Conservation (phyloP, 2,329 filamentous ascomycete genomes). For the Pseudogymnoascus sp. region DNA sequence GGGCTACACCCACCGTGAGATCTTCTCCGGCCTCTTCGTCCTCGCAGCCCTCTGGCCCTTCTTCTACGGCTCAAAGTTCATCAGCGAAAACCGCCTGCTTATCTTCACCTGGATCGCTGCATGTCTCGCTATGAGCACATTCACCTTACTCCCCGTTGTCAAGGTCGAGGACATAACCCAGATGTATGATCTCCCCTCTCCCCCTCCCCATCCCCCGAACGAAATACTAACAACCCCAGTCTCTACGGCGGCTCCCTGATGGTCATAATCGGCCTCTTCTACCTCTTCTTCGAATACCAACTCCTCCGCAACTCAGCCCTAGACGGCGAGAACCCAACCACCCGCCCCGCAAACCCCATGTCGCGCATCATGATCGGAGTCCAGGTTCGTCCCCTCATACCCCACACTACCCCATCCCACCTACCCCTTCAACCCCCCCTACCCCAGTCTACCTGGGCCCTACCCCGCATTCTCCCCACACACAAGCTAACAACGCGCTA, state of each 20-base stretch:
- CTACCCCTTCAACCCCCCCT: not conserved
- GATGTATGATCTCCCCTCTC: conserved; percentile 48
- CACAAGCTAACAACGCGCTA: conserved; percentile 36
- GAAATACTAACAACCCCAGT: conserved; percentile 35
- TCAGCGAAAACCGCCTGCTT: conserved; percentile 57
- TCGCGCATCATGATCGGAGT: conserved; percentile 55
- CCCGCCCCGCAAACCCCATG: conserved; percentile 36
- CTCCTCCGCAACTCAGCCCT: conserved; percentile 23
- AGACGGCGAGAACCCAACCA: conserved; percentile 17
- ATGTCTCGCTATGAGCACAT: conserved; percentile 78
- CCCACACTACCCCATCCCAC: conserved; percentile 6
- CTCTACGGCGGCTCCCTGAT: conserved; percentile 71
- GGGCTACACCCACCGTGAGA: conserved; percentile 84
- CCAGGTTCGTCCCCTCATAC: conserved; percentile 39
- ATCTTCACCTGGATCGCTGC: conserved; percentile 65
- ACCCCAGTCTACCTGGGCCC: not conserved
- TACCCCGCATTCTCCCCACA: not conserved
- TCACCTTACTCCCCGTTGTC: conserved; percentile 79
- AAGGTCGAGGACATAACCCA: conserved; percentile 71
- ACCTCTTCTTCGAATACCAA: conserved; percentile 68
- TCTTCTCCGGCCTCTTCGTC: conserved; percentile 74
- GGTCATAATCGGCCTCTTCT: conserved; percentile 65
- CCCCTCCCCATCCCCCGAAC: not conserved
- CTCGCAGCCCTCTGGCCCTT: conserved; percentile 71
- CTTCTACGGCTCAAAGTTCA: conserved; percentile 64